Base-by-base conservation (phyloP, 2,329 filamentous ascomycete genomes). In the Colletotrichum paranaense region DNA sequence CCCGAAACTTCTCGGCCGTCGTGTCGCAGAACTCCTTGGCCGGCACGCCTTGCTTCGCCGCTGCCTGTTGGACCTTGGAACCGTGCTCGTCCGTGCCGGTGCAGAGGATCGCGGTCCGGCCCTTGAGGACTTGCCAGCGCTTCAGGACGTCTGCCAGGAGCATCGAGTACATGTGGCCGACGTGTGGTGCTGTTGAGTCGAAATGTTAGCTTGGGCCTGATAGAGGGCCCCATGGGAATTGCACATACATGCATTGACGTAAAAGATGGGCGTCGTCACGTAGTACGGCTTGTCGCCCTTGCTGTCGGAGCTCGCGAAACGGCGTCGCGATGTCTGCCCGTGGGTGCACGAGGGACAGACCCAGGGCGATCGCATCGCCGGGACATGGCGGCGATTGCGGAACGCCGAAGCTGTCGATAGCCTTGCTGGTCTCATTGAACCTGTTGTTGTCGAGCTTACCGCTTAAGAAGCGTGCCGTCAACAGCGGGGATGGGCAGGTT, bases 41-140 rank as follows among this genome's bases (percentile, higher is more conserved):
- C 0, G 92, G 88, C 65, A 93, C 88, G 4, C 90, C 90, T 16
- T 93, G 91, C 76, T 91, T 90, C 7, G 88, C 86, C 1, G 97
- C 94, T 0, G 96, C 96, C 81, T 92, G 93, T 82, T 99, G 97
- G 26, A 98, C 93, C 88, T 99, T 99, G 90, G 98, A 93, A 56
- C 97, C 97, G 86, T 99, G 96, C 83, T 99, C 97, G 81, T 99
- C 97, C 46, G 95, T 98, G 72, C 97, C 97, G 1, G 97, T 99
- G 78, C 93, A 92, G 16, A 99, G 86, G 75, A 94, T 88, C 4
- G 95, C 93, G 60, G 88, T 84, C 35, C 90, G 82, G 49, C 94
- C 94, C 73, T 92, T 90, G 64, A 99, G 88, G 38, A 90, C 86
- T 80, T 97, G 91, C 95, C 95, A 99, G 84, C 97, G 90, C 84